Evolutionary conservation across 345 rosid genomes (phyloP).

Genomic region (Eutrema japonicum): DNA sequence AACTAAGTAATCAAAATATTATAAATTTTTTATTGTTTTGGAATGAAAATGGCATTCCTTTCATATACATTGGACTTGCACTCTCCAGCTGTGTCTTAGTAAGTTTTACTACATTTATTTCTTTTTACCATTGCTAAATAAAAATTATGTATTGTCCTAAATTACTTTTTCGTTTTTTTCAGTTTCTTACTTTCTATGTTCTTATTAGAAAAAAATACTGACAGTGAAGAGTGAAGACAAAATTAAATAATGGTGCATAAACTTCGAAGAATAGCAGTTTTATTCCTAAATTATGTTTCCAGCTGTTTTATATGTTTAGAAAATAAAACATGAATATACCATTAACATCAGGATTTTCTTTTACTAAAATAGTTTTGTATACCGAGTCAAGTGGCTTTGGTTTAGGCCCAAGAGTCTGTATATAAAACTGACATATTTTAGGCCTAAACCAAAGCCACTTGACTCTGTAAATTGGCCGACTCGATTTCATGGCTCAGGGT

Average conservation of each 20-base stretch:
- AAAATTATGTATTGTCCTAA: background rate
- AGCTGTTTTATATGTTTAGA: background rate
- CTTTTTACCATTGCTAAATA: background rate
- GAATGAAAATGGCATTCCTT: background rate
- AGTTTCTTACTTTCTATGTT: slow-evolving; percentile 5
- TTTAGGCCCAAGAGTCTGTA: too few relatives aligned
- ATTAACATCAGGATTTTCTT: too few relatives aligned
- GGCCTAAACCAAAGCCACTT: too few relatives aligned
- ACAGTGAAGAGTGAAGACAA: background rate
- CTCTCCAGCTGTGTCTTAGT: background rate
- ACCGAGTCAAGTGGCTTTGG: too few relatives aligned
- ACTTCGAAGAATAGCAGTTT: background rate
- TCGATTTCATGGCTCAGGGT: background rate
- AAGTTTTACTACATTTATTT: slow-evolving; percentile 2
- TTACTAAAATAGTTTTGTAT: too few relatives aligned
- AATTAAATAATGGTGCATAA: background rate
- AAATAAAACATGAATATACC: too few relatives aligned
- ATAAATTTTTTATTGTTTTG: background rate
- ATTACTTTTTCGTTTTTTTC: background rate
- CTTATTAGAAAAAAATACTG: background rate
- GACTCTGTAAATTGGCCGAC: too few relatives aligned
- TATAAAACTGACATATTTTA: too few relatives aligned
- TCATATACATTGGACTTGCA: slow-evolving; percentile 11
- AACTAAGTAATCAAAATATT: background rate
- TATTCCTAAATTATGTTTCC: background rate